Evolutionary conservation across 768 basidiomycete genomes (phyloP).

Genomic region (Phylloporus rhodoxanthus): DNA sequence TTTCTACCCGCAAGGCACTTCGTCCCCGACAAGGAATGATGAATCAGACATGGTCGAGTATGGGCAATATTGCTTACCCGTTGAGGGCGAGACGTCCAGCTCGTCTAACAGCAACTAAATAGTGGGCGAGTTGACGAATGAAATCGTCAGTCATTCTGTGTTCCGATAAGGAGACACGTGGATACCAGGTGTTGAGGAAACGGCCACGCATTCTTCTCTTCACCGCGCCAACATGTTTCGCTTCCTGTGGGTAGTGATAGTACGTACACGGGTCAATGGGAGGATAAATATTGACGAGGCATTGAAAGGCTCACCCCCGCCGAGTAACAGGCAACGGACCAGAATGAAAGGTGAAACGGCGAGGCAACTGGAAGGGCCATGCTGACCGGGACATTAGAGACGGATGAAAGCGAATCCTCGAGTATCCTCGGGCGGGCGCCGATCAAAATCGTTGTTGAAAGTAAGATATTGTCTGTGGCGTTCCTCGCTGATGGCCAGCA

Average conservation of each 20-base stretch:
- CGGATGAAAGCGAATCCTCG: not conserved
- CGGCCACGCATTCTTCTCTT: not conserved
- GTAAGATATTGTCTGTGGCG: no score
- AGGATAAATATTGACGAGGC: not conserved
- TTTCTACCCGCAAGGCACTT: no score
- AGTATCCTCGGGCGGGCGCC: not conserved
- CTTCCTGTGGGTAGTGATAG: not conserved
- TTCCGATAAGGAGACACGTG: not conserved
- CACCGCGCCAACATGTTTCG: not conserved
- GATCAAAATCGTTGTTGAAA: no score
- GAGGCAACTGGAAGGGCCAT: not conserved
- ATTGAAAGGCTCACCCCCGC: not conserved
- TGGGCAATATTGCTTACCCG: no score
- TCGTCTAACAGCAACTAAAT: no score
- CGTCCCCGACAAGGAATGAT: no score
- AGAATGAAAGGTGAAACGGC: not conserved
- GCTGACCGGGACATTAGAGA: not conserved
- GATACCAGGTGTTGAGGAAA: not conserved
- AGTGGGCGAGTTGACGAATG: no score
- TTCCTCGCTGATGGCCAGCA: not conserved
- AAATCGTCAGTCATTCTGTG: not conserved
- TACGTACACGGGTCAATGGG: not conserved
- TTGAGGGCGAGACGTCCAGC: no score
- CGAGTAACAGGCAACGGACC: not conserved
- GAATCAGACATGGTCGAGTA: no score